phyloP scores from a whole-genome alignment of 2,329 filamentous ascomycete species.

The Coniochaeta sp. region DNA sequence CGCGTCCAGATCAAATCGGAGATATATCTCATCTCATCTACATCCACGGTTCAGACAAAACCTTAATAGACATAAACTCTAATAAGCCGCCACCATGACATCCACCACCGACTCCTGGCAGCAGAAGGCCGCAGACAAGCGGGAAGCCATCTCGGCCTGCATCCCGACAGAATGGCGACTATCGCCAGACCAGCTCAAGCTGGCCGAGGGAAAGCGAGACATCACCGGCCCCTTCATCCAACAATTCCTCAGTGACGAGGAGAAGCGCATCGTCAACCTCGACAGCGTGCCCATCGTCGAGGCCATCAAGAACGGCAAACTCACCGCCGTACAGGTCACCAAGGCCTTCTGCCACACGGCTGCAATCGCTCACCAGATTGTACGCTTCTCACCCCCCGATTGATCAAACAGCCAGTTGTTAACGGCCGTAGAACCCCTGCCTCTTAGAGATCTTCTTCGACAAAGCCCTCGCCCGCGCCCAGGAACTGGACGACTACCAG shows the following conservation, averaged over 20 bases:
- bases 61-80: not conserved
- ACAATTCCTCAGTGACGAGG: constrained; percentile 7
- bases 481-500: constrained; percentile 12
- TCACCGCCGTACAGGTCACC: constrained; percentile 36
- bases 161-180: constrained; percentile 16
- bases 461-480: constrained; percentile 37
- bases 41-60: no score
- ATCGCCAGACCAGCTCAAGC: constrained; percentile 7
- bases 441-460: constrained; percentile 45
- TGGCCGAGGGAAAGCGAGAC: constrained; percentile 7
- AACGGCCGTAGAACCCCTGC: constrained; percentile 28
- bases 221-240: constrained; percentile 15
- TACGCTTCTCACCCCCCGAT: no score
- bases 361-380: constrained; percentile 50
- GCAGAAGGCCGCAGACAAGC: constrained; percentile 12
- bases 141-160: constrained; percentile 8
- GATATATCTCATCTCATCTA: no score
- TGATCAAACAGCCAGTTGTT: no score
- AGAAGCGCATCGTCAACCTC: constrained; percentile 6
- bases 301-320: constrained; percentile 14
- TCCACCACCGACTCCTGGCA: constrained; percentile 9
- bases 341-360: constrained; percentile 49
- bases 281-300: constrained; percentile 7
- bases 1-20: no score
- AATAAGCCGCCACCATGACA: not conserved